A percentile compares a stretch with the other conserved stretches of the same genome.
Evolutionary conservation across 2,329 filamentous ascomycete genomes (phyloP).

Genomic region (Alternaria consortialis): DNA sequence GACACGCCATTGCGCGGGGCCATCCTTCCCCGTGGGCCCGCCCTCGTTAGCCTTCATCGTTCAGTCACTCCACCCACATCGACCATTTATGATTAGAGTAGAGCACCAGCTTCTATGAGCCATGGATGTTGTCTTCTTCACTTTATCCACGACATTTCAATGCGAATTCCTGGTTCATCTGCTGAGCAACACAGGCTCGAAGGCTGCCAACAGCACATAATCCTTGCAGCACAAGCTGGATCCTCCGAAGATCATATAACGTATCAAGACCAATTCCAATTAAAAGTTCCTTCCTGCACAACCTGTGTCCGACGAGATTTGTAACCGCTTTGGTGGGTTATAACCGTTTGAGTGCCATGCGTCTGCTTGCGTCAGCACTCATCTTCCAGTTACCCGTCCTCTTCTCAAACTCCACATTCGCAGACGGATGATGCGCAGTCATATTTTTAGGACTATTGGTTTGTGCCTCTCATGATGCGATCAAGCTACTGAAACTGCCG

Average conservation of each 20-base stretch:
- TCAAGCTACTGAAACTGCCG: slow-evolving; percentile 2
- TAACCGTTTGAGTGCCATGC: not conserved
- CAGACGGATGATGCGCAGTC: not conserved
- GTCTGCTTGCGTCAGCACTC: not conserved
- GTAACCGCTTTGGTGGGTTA: not conserved
- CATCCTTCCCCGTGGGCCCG: not conserved
- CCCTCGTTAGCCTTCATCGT: not conserved
- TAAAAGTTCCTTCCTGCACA: not conserved
- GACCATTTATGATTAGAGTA: not conserved
- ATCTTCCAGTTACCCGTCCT: not conserved
- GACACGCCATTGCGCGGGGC: not conserved
- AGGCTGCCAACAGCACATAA: not conserved
- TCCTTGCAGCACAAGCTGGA: not conserved
- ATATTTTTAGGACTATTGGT: not conserved
- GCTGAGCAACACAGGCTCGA: not conserved
- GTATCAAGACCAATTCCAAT: not conserved
- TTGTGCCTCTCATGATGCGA: not conserved
- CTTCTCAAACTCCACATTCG: not conserved
- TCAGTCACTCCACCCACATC: slow-evolving; percentile 1
- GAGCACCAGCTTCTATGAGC: not conserved
- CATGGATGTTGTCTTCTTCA: not conserved
- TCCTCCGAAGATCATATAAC: not conserved
- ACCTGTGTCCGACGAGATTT: not conserved
- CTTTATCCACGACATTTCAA: not conserved
- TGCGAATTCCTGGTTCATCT: not conserved